Conservation (phyloP, 257 asterid genomes). For the Solanum gracilifrons region DNA sequence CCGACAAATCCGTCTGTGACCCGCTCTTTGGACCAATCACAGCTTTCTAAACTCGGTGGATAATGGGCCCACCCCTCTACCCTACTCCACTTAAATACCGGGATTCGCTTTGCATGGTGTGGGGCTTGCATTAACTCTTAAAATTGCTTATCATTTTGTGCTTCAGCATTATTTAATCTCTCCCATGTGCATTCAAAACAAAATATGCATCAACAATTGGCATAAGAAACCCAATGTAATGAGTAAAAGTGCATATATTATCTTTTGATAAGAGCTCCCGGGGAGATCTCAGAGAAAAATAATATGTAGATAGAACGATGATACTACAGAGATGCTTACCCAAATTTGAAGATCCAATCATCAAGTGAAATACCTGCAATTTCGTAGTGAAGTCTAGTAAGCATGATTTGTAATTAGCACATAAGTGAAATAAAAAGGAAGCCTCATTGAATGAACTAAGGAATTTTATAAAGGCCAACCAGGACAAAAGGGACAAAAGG, state of each 20-base stretch:
- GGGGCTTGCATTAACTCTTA: background rate
- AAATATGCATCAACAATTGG: slow-evolving; percentile 1
- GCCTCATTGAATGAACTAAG: background rate
- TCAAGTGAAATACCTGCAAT: slow-evolving; percentile 88
- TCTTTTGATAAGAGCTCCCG: background rate
- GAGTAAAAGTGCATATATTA: background rate
- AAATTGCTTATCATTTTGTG: background rate
- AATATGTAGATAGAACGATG: background rate
- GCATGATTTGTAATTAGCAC: background rate
- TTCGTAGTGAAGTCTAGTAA: slow-evolving; percentile 1
- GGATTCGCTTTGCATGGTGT: no score
- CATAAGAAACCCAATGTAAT: background rate
- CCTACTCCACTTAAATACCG: no score
- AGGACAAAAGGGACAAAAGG: background rate
- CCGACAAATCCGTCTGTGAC: no score
- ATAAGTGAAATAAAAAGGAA: background rate
- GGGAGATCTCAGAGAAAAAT: background rate
- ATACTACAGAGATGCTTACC: slow-evolving; percentile 39
- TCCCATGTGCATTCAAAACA: background rate
- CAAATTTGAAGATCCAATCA: slow-evolving; percentile 82
- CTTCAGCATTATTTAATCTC: background rate
- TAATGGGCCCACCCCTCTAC: no score
- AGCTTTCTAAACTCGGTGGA: no score
- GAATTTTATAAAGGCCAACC: background rate
- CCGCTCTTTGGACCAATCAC: no score